Conservation (phyloP, 345 rosid genomes). For the Eucalyptus caleyi region DNA sequence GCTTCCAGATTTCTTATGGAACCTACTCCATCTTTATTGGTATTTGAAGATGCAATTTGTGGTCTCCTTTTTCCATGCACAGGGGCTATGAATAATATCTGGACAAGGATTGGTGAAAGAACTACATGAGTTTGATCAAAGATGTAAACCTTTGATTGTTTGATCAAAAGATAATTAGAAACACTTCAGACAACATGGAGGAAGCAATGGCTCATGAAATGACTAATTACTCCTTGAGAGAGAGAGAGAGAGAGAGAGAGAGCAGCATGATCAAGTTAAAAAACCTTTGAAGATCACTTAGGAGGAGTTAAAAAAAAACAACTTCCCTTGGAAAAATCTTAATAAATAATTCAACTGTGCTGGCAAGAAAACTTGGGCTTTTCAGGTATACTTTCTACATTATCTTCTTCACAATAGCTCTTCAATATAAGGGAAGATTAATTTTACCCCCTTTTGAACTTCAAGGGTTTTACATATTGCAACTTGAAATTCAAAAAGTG, state of each 20-base stretch:
- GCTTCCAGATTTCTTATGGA: constrained; percentile 4
- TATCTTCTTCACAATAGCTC: neutral
- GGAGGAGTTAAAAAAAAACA: neutral
- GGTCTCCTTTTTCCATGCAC: constrained; percentile 40
- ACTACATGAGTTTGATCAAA: neutral
- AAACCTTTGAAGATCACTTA: neutral
- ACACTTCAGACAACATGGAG: neutral
- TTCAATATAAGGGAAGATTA: neutral
- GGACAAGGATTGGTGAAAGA: neutral
- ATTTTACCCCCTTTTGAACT: neutral
- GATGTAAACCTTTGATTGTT: neutral
- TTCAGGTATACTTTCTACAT: neutral
- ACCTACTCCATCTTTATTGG: constrained; percentile 9
- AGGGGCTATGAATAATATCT: constrained; percentile 79
- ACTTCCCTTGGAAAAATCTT: neutral
- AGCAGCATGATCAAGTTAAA: neutral
- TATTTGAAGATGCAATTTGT: constrained; percentile 24
- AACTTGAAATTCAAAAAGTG: neutral
- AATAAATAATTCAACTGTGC: neutral
- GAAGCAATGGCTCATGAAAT: neutral
- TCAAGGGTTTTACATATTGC: neutral
- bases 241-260: neutral
- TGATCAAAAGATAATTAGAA: neutral
- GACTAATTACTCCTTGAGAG: neutral
- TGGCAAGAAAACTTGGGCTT: neutral